Conservation (phyloP, 2,329 filamentous ascomycete species). For the Huntiella decipiens region DNA sequence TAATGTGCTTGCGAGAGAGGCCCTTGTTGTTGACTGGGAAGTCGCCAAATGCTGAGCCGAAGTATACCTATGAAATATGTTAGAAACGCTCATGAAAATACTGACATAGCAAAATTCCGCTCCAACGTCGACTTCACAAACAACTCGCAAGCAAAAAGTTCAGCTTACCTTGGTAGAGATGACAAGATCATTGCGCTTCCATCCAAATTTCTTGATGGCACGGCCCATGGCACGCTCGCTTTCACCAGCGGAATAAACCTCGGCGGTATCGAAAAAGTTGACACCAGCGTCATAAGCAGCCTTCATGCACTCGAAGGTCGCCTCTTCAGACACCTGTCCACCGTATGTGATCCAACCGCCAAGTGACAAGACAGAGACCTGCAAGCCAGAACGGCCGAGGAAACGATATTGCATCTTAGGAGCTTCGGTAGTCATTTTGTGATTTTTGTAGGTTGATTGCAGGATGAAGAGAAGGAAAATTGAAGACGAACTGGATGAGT, state of each 20-base stretch:
- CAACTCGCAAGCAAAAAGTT: not conserved
- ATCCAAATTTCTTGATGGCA: conserved; percentile 39
- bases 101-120: not conserved
- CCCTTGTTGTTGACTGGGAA: conserved; percentile 48
- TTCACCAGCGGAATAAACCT: conserved; percentile 39
- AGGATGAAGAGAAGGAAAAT: not conserved
- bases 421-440: conserved; percentile 8
- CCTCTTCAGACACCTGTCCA: conserved; percentile 43
- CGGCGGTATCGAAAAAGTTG: conserved; percentile 45
- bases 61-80: conserved; percentile 28
- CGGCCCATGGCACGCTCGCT: conserved; percentile 44
- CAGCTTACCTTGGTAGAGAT: conserved; percentile 33
- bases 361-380: conserved; percentile 55
- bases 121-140: not conserved
- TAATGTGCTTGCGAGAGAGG: conserved; percentile 48
- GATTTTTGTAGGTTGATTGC: not conserved
- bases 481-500: not conserved
- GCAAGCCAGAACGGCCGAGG: conserved; percentile 50
- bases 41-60: conserved; percentile 39
- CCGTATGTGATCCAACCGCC: conserved; percentile 60
- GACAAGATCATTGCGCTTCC: conserved; percentile 42
- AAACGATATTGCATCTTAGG: conserved; percentile 49
- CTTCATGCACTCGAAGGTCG: conserved; percentile 37
- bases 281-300: conserved; percentile 39
- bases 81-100: not conserved